Percentiles rank a stretch among this genome's conserved stretches.
phyloP scores from a whole-genome alignment of 2,329 filamentous ascomycete species.

The Stachybotrys echinatus region DNA sequence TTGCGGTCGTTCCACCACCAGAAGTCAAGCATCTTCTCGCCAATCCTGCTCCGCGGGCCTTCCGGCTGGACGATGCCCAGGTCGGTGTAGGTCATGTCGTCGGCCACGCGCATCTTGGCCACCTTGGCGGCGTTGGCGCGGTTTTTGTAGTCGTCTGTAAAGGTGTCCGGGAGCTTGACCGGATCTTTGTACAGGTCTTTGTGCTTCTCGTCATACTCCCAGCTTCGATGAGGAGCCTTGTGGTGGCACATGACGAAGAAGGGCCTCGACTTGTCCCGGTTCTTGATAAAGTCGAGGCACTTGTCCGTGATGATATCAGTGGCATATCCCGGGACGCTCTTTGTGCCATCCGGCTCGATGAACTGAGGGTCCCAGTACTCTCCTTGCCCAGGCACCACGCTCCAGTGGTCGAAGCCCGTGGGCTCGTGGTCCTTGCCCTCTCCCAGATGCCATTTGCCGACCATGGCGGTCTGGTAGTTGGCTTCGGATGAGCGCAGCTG shows the following conservation, averaged over 20 bases:
- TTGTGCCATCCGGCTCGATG: no score
- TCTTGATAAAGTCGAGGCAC: conserved; percentile 34
- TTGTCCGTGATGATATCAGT: conserved; percentile 50
- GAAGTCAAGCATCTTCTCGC: no score
- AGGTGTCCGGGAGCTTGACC: conserved; percentile 43
- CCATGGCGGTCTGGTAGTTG: conserved; percentile 46
- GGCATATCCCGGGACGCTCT: conserved; percentile 44
- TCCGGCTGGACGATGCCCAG: conserved; percentile 47
- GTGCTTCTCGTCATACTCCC: conserved; percentile 46
- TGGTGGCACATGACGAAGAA: conserved; percentile 55
- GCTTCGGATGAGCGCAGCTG: conserved; percentile 36
- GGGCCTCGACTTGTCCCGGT: conserved; percentile 28
- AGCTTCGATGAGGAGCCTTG: conserved; percentile 47
- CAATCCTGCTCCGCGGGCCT: conserved; percentile 30
- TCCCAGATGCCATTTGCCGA: conserved; percentile 50
- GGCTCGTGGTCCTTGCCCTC: conserved; percentile 40
- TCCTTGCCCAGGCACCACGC: conserved; percentile 45
- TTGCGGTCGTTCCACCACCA: conserved; percentile 18
- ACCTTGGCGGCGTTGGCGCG: conserved; percentile 41
- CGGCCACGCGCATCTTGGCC: conserved; percentile 46
- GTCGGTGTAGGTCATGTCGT: conserved; percentile 46
- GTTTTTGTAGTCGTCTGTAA: conserved; percentile 49
- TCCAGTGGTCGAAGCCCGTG: conserved; percentile 47
- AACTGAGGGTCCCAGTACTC: conserved; percentile 47
- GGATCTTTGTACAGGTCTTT: conserved; percentile 37